Evolutionary conservation across 768 basidiomycete species (phyloP).

Genomic region (Aureoboletus auriporus): DNA sequence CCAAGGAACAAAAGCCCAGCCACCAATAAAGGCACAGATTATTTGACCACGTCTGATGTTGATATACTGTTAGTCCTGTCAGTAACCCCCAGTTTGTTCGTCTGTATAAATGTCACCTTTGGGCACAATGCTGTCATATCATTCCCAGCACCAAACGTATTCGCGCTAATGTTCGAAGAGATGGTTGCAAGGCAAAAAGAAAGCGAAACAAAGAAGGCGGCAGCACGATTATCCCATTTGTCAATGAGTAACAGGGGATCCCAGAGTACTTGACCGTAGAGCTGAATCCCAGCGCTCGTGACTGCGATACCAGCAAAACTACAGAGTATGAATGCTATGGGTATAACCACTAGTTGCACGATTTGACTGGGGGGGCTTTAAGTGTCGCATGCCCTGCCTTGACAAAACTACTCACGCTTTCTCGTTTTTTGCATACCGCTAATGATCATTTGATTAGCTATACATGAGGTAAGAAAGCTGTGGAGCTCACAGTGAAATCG

Average conservation of each 20-base stretch:
- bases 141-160: constrained; percentile 71
- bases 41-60: constrained; percentile 29
- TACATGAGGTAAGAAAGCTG: neutral
- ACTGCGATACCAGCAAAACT: constrained; percentile 80
- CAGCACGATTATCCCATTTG: constrained; percentile 81
- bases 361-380: constrained; percentile 47
- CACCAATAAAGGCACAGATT: constrained; percentile 38
- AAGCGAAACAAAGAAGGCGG: constrained; percentile 78
- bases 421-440: constrained; percentile 73
- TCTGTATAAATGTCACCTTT: constrained; percentile 16
- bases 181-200: constrained; percentile 70
- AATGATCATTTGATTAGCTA: constrained; percentile 1
- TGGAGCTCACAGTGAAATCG: constrained; percentile 60
- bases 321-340: constrained; percentile 70
- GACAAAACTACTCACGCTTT: constrained; percentile 42
- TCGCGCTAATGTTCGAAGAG: constrained; percentile 75
- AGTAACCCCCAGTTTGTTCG: neutral
- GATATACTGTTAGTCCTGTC: constrained; percentile 20
- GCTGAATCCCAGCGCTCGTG: constrained; percentile 65
- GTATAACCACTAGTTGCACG: constrained; percentile 73
- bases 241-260: constrained; percentile 74
- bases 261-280: constrained; percentile 73
- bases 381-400: neutral
- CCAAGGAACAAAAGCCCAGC: constrained; percentile 85
- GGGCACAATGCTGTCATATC: constrained; percentile 80